A percentile compares a stretch with the other conserved stretches of the same genome.
phyloP scores from a whole-genome alignment of 805 yeast genomes.

The Nakazawaea holstii region DNA sequence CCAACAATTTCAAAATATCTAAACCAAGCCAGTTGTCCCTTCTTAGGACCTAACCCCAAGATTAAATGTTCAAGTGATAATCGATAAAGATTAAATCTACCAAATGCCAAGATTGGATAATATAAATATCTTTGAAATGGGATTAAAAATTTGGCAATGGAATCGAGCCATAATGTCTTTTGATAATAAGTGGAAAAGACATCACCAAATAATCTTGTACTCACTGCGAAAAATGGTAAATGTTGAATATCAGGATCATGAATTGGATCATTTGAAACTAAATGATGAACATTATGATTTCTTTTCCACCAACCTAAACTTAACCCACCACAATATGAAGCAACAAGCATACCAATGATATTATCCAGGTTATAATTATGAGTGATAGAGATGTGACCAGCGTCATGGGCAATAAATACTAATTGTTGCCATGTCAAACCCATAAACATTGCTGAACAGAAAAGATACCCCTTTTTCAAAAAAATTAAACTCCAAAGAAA shows the following conservation, averaged over 20 bases:
- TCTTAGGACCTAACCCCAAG: conserved; percentile 71
- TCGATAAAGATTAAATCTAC: conserved; percentile 79
- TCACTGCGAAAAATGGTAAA: conserved; percentile 85
- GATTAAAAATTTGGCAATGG: conserved; percentile 50
- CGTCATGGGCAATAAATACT: conserved; percentile 85
- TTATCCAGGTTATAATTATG: conserved; percentile 77
- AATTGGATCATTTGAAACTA: conserved; percentile 86
- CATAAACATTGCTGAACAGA: conserved; percentile 54
- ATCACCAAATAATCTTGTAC: conserved; percentile 59
- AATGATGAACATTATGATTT: conserved; percentile 89
- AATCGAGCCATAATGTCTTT: conserved; percentile 60
- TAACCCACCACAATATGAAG: conserved; percentile 81
- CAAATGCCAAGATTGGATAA: conserved; percentile 77
- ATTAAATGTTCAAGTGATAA: conserved; percentile 75
- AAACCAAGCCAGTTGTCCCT: conserved; percentile 84
- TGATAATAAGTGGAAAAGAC: conserved; percentile 81
- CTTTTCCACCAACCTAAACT: conserved; percentile 95
- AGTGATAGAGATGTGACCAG: conserved; percentile 81
- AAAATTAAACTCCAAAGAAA: conserved; percentile 45
- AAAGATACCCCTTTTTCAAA: conserved; percentile 39
- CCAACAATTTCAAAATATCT: conserved; percentile 75
- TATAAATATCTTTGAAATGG: conserved; percentile 65
- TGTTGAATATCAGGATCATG: conserved; percentile 96
- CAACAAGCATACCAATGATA: conserved; percentile 64
- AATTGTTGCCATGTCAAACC: conserved; percentile 89